Base-by-base conservation (phyloP, 805 yeast genomes). In the Ogataea wickerhamii region DNA sequence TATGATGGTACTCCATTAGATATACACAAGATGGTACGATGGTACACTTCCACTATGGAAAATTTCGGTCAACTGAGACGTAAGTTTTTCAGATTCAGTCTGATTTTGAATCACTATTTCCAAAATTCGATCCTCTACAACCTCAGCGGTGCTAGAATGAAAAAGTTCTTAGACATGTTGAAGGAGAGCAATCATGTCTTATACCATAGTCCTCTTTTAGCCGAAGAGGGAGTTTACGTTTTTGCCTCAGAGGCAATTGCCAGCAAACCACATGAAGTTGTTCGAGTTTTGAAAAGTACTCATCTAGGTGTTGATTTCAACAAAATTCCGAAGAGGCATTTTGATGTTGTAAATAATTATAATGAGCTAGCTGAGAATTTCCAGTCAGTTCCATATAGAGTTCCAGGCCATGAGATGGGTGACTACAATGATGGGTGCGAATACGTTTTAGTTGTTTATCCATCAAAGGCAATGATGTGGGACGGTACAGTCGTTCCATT, bases 391-490 rank as follows among this genome's bases (percentile, higher is more conserved):
- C 36, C 36, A 7, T 40, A 34, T 22, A 37, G 28, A 11, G 21
- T 32, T 8, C 35, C 24, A 18, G 24, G 17, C 18, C 33, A 41
- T 31, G 42, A 26, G 3, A 43, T 40, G 23, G 51, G 37, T 18
- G 41, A 30, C 13, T 39, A 37, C 33, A 46, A 44, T 17, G 43
- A 47, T 18, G 45, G 44, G 4, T 46, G 34, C 19, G 85, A 87
- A 0, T 87, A 85, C 47, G 73, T 87, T 11, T 51, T 88, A 19
- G 82, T 87, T 0, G 61, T 89, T 4, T 80, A 86, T 51, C 88
- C 95, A 0, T 72, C 81, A 2, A 86, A 86, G 51, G 94, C 96
- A 0, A 73, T 89, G 61, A 77, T 85, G 34, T 91, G 98, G 98
- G 88, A 84, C 44, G 97, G 97, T 4, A 71, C 76, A 13, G 79